Base-by-base conservation (phyloP, 2,329 filamentous ascomycete species). In the Tolypocladium tundrense region DNA sequence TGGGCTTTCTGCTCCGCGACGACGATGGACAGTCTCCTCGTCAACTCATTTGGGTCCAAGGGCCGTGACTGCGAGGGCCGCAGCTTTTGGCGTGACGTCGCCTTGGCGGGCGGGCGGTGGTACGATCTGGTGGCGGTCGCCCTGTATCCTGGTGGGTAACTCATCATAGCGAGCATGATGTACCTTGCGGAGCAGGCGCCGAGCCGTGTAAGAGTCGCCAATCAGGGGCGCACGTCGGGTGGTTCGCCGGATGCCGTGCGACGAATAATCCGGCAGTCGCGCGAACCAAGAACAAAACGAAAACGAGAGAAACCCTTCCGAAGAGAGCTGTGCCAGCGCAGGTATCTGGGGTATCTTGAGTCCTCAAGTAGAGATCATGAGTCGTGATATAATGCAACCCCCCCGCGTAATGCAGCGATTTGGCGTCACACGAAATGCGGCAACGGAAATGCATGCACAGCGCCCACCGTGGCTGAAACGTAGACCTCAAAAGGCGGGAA, bases 41-140 rank as follows among this genome's bases (percentile, higher is more conserved):
- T 75, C 35, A 86, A 69, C 57, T 86, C 82, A 35, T 79, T 75
- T 0, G 83, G 73, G 60, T 86, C 82, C 52, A 85, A 69, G 2
- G 72, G 68, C 39, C 68, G 63, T 13, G 71, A 66, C 1, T 64
- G 63, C 31, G 66, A 62, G 14, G 64, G 59, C 45, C 59, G 60
- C 31, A 60, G 58, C 24, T 61, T 63, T 24, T 50, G 45, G 42
- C 31, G 33, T 19, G 54, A 41, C 33, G 24, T 13, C 4, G 35
- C 40, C 50, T 55, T 57, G 45, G 42, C 42, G 31, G 48, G 19
- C 14, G 48, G 33, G 4, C 24, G 24, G 43, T 57, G 55, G n/a
- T 48, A 48, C 45, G 51, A 54, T 53, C 56, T 16, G 35, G 33
- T 39, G 35, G 42, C 53, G 31, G 58, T 40, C 50, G 58, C 51